phyloP scores from a whole-genome alignment of 1,139 yeast species.

The Diutina rugosa region DNA sequence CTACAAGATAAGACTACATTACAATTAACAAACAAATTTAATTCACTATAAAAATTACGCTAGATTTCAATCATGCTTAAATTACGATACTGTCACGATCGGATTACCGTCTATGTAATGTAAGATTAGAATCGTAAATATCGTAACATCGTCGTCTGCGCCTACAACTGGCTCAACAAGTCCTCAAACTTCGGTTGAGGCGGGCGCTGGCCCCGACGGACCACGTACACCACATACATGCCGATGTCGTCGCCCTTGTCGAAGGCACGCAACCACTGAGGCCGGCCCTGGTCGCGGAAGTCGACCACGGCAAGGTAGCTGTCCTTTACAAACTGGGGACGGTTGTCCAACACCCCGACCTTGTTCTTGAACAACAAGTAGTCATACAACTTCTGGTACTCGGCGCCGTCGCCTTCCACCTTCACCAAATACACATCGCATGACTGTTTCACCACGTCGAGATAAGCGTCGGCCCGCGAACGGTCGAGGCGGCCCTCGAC shows the following conservation, averaged over 20 bases:
- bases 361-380: constrained; percentile 38
- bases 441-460: constrained; percentile 32
- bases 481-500: constrained; percentile 55
- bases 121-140: neutral
- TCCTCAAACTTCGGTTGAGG: neutral
- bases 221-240: constrained; percentile 32
- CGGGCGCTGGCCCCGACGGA: constrained; percentile 6
- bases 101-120: neutral
- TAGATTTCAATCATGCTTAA: too few relatives aligned
- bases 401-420: constrained; percentile 11
- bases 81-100: too few relatives aligned
- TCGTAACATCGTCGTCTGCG: neutral
- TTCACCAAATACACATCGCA: constrained; percentile 41
- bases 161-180: neutral
- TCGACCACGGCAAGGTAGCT: constrained; percentile 44
- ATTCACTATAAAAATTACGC: too few relatives aligned
- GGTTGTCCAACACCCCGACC: constrained; percentile 49
- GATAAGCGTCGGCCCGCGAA: constrained; percentile 41
- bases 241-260: constrained; percentile 15
- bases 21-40: too few relatives aligned
- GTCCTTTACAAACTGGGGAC: constrained; percentile 45
- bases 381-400: constrained; percentile 36
- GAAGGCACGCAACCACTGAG: constrained; percentile 11
- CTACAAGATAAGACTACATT: too few relatives aligned
- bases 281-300: constrained; percentile 5